phyloP scores from a whole-genome alignment of 2,329 filamentous ascomycete genomes.

The Rutstroemia sp. region DNA sequence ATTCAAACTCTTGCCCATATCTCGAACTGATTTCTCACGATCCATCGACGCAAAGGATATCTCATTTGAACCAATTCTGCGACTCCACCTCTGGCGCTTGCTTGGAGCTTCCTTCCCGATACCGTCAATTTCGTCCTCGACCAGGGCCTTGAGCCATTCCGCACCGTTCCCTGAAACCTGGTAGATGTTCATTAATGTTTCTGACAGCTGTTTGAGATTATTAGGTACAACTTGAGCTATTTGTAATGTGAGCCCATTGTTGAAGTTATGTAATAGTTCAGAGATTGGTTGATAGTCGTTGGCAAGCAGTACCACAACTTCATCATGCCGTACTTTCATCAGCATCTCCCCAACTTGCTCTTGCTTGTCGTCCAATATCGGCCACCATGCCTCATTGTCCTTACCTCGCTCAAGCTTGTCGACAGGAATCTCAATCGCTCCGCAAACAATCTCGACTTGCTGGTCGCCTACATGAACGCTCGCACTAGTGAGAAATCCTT shows the following conservation, averaged over 20 bases:
- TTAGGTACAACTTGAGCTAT: constrained; percentile 73
- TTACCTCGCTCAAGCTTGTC: constrained; percentile 71
- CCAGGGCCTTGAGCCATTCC: constrained; percentile 87
- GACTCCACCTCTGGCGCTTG: constrained; percentile 66
- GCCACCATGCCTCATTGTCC: constrained; percentile 84
- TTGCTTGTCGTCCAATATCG: constrained; percentile 67
- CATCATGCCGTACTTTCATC: constrained; percentile 75
- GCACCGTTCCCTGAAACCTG: constrained; percentile 79
- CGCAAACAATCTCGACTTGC: constrained; percentile 48
- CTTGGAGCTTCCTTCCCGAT: constrained; percentile 73
- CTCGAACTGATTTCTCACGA: constrained; percentile 64
- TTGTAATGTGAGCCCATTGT: constrained; percentile 74
- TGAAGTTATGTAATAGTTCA: constrained; percentile 78
- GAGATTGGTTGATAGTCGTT: constrained; percentile 79
- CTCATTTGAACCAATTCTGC: constrained; percentile 63
- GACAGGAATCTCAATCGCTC: constrained; percentile 67
- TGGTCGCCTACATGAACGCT: constrained; percentile 21
- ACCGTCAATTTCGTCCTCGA: constrained; percentile 96
- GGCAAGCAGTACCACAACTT: constrained; percentile 80
- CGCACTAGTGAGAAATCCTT: constrained; percentile 26
- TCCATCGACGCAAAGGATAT: constrained; percentile 52
- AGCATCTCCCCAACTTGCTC: constrained; percentile 77
- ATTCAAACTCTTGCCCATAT: constrained; percentile 71
- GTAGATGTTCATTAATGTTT: constrained; percentile 87
- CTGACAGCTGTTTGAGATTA: constrained; percentile 72